A percentile compares a stretch with the other conserved stretches of the same genome.
These are phyloP conservation scores for Rhytidhysteron rufulum DNA, from an alignment of 2,329 filamentous ascomycete species.

Conservation along the genomic window DNA sequence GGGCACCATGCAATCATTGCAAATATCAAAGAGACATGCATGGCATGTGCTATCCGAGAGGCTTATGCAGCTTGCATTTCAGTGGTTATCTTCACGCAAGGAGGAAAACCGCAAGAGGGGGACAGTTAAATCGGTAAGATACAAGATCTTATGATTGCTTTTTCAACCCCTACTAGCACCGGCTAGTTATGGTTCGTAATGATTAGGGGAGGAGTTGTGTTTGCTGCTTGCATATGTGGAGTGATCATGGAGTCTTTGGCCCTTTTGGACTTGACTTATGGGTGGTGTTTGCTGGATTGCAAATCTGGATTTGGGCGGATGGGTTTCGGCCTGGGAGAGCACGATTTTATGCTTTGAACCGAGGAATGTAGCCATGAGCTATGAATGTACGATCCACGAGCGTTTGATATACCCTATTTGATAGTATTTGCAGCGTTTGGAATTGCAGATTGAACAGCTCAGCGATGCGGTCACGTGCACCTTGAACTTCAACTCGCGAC, in stretches of 20 bases:
- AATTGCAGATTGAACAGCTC: too few species aligned
- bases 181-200: too few species aligned
- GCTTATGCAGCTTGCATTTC: conserved; percentile 70
- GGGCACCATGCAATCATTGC: conserved; percentile 68
- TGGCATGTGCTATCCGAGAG: conserved; percentile 71
- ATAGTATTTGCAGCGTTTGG: not conserved
- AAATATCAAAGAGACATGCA: conserved; percentile 65
- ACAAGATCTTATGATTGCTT: too few species aligned
- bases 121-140: too few species aligned
- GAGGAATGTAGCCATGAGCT: conserved; percentile 20
- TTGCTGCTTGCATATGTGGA: not conserved
- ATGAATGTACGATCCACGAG: conserved; percentile 20
- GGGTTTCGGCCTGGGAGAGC: too few species aligned
- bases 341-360: not conserved
- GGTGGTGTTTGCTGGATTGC: not conserved
- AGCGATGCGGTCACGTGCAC: not conserved
- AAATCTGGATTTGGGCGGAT: not conserved
- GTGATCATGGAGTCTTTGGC: not conserved
- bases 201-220: too few species aligned
- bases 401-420: not conserved
- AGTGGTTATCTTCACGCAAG: conserved; percentile 62
- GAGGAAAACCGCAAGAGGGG: conserved; percentile 43
- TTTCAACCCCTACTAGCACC: too few species aligned
- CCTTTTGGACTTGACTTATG: not conserved
- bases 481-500: too few species aligned